Percentiles rank a stretch among this genome's conserved stretches.
Evolutionary conservation across 2,329 filamentous ascomycete species (phyloP).

Genomic region (Hypomyces perniciosus): DNA sequence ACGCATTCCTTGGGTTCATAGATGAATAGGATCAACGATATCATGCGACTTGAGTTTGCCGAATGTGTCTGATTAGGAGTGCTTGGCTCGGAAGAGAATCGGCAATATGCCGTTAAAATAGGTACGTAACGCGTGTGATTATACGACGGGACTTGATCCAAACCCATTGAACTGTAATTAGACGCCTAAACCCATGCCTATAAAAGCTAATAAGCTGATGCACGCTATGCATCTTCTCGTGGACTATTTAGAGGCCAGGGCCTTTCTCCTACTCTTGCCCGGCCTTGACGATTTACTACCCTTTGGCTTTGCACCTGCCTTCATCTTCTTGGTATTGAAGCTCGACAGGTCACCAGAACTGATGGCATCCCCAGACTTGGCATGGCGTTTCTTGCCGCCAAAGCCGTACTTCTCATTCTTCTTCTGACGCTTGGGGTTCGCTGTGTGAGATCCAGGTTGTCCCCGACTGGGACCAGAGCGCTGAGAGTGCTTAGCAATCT

Average conservation of each 20-base stretch:
- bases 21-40: constrained; percentile 29
- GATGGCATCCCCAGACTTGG: constrained; percentile 83
- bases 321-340: constrained; percentile 82
- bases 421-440: constrained; percentile 76
- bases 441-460: constrained; percentile 21
- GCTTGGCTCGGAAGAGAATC: too few species aligned
- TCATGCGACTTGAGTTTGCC: constrained; percentile 10
- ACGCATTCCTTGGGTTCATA: constrained; percentile 31
- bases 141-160: background rate
- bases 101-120: too few species aligned
- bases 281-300: constrained; percentile 36
- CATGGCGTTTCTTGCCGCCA: constrained; percentile 88
- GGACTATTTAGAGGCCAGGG: constrained; percentile 25
- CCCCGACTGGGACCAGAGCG: constrained; percentile 34
- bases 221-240: background rate
- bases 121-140: too few species aligned
- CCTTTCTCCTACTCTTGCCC: constrained; percentile 49
- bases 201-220: background rate
- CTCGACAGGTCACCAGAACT: constrained; percentile 75
- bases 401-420: constrained; percentile 94
- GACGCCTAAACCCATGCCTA: background rate
- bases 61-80: too few species aligned
- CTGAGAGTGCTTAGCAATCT: constrained; percentile 40
- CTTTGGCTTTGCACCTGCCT: constrained; percentile 40
- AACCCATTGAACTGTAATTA: background rate